Evolutionary conservation across 306 rosid species (phyloP).

Genomic region (Betula pendula): DNA sequence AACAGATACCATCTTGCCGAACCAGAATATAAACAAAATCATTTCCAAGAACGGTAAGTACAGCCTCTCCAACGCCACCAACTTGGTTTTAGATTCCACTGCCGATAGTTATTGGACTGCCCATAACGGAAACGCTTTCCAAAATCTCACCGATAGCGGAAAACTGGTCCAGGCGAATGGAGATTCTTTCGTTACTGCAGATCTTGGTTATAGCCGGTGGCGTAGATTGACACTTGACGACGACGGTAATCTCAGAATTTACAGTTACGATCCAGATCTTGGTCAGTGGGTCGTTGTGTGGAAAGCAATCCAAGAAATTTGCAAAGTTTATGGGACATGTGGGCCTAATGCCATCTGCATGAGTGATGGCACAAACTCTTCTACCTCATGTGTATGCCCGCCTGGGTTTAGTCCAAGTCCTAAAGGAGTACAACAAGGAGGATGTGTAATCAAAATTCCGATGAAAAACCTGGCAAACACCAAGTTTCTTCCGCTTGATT

Average conservation of each 20-base stretch:
- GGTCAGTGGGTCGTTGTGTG: constrained; percentile 58
- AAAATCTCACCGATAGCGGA: constrained; percentile 35
- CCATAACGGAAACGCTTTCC: background rate
- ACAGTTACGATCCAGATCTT: constrained; percentile 42
- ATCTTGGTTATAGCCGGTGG: constrained; percentile 42
- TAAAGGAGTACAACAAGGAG: constrained; percentile 22
- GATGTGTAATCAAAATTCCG: constrained; percentile 47
- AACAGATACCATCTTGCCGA: constrained; percentile 57
- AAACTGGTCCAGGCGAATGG: constrained; percentile 26
- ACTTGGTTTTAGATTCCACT: constrained; percentile 28
- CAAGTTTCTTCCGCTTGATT: constrained; percentile 61
- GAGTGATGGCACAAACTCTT: constrained; percentile 28
- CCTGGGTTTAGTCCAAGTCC: constrained; percentile 44
- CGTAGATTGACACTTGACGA: constrained; percentile 59
- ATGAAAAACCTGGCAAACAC: constrained; percentile 7
- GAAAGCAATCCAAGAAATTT: constrained; percentile 49
- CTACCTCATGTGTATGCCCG: constrained; percentile 60
- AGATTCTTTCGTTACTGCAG: constrained; percentile 38
- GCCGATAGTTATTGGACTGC: constrained; percentile 31
- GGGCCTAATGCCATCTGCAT: constrained; percentile 63
- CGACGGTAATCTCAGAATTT: constrained; percentile 70
- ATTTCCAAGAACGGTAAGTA: constrained; percentile 44
- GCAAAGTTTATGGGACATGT: constrained; percentile 54
- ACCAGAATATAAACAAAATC: constrained; percentile 39
- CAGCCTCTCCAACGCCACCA: constrained; percentile 23